phyloP scores from a whole-genome alignment of 148 eudicot genomes.

The Chenopodium suecicum region DNA sequence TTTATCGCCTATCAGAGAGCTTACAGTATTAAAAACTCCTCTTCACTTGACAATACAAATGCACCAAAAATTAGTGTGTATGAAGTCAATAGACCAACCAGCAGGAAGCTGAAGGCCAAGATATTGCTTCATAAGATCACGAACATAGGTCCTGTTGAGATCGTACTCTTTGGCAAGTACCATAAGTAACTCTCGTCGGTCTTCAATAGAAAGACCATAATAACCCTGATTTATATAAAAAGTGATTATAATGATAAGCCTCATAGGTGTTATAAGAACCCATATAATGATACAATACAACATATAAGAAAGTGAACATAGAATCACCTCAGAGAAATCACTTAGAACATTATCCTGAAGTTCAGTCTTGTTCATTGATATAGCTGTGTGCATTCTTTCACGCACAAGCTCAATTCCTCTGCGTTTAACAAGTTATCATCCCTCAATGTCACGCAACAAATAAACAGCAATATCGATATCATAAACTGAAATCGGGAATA shows the following conservation, averaged over 20 bases:
- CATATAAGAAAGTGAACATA: background rate
- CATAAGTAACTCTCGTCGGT: slow-evolving; percentile 50
- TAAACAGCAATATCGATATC: background rate
- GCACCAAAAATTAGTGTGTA: background rate
- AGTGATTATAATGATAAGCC: background rate
- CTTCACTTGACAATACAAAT: background rate
- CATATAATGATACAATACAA: background rate
- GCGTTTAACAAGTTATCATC: slow-evolving; percentile 18
- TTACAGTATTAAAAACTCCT: slow-evolving; percentile 3
- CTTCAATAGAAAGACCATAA: slow-evolving; percentile 53
- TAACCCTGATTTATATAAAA: slow-evolving; percentile 57
- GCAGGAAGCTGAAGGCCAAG: slow-evolving; percentile 72
- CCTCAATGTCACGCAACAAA: slow-evolving; percentile 12
- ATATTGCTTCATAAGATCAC: slow-evolving; percentile 78
- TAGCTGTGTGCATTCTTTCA: slow-evolving; percentile 78
- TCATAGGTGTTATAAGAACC: background rate
- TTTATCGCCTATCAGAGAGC: slow-evolving; percentile 42
- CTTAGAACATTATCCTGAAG: slow-evolving; percentile 59
- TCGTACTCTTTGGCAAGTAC: slow-evolving; percentile 82
- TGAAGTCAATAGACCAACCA: slow-evolving; percentile 39
- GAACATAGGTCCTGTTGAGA: slow-evolving; percentile 71
- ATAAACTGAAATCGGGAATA: no score
- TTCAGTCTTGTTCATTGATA: slow-evolving; percentile 74
- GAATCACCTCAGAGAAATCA: slow-evolving; percentile 70
- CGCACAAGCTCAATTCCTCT: slow-evolving; percentile 66